Conservation (phyloP, 139 green algal species). For the Yamagishiella unicocca region DNA sequence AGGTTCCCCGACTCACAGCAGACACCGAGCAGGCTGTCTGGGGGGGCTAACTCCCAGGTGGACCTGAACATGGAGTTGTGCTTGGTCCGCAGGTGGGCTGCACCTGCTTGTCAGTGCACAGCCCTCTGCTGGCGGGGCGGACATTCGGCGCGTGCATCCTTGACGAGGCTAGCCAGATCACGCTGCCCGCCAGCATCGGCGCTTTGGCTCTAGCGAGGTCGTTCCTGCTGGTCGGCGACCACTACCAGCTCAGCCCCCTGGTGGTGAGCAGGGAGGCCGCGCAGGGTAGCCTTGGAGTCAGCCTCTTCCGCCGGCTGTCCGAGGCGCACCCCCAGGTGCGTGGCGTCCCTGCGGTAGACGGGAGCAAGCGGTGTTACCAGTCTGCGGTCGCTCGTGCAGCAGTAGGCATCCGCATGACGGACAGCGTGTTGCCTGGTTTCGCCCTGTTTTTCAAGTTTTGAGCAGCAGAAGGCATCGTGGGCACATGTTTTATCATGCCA, state of each 20-base stretch:
- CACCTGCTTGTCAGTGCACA: slow-evolving; percentile 82
- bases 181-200: slow-evolving; percentile 72
- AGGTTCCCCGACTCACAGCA: too few relatives aligned
- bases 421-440: too few relatives aligned
- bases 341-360: neutral
- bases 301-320: slow-evolving; percentile 87
- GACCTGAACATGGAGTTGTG: neutral
- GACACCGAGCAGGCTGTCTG: too few relatives aligned
- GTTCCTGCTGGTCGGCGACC: slow-evolving; percentile 92
- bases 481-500: too few relatives aligned
- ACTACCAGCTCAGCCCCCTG: slow-evolving; percentile 80
- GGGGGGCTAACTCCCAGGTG: too few relatives aligned
- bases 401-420: too few relatives aligned
- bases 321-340: slow-evolving; percentile 85
- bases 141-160: slow-evolving; percentile 96
- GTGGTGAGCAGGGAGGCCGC: slow-evolving; percentile 68
- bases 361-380: too few relatives aligned
- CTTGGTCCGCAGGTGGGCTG: slow-evolving; percentile 64
- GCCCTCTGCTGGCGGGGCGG: slow-evolving; percentile 75
- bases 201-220: slow-evolving; percentile 74
- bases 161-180: slow-evolving; percentile 95
- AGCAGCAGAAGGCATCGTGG: too few relatives aligned
- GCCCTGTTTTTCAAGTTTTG: too few relatives aligned
- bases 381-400: too few relatives aligned
- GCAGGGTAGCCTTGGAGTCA: slow-evolving; percentile 76